Conservation (phyloP, 768 basidiomycete species). For the Rhodotorula taiwanensis region DNA sequence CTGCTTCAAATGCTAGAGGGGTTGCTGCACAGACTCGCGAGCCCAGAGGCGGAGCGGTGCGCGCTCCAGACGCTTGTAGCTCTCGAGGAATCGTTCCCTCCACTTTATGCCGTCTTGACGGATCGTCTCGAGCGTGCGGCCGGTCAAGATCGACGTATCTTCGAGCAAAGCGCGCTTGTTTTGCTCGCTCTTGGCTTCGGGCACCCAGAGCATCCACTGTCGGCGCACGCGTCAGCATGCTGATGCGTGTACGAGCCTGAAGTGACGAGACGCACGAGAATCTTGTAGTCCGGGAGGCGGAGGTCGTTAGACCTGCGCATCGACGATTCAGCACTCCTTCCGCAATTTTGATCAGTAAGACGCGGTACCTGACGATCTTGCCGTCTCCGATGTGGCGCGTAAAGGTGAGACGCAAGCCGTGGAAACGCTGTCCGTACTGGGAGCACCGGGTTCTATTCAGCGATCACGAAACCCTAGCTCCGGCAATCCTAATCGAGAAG, state of each 20-base stretch:
- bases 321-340: no score
- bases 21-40: no score
- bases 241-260: background rate
- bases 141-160: conserved; percentile 10
- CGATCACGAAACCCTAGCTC: background rate
- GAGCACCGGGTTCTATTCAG: background rate
- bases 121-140: conserved; percentile 16
- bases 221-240: background rate
- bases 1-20: no score
- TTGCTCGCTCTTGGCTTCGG: background rate
- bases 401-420: background rate
- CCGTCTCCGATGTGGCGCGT: background rate
- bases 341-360: background rate
- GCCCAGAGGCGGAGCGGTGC: no score
- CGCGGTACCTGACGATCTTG: background rate
- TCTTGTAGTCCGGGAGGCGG: background rate
- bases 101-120: background rate
- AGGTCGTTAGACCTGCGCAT: background rate
- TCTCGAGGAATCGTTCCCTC: no score
- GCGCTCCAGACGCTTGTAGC: no score
- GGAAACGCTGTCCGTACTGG: background rate
- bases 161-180: background rate
- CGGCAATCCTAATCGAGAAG: fast-evolving
- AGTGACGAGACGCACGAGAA: background rate
- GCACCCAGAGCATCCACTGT: background rate